Conservation (phyloP, 805 yeast genomes). For the Nakazawaea peltata region DNA sequence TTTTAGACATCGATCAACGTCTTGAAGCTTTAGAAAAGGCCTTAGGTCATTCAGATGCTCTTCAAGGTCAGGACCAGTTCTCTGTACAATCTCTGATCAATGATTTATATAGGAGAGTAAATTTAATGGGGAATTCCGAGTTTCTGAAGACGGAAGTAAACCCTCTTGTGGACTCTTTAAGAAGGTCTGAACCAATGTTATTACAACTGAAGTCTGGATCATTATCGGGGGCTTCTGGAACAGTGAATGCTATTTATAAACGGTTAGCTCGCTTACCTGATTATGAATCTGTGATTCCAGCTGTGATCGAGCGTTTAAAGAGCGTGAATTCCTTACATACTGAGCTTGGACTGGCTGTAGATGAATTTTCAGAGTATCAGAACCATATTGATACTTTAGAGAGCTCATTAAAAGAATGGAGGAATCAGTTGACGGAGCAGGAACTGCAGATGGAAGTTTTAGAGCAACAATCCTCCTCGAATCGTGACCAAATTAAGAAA, state of each 20-base stretch:
- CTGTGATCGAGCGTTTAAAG: constrained; percentile 14
- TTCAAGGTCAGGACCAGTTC: not conserved
- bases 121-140: constrained; percentile 14
- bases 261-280: constrained; percentile 15
- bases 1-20: constrained; percentile 11
- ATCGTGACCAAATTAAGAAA: constrained; percentile 8
- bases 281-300: constrained; percentile 12
- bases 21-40: constrained; percentile 11
- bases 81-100: constrained; percentile 18
- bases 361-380: constrained; percentile 12
- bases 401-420: constrained; percentile 15
- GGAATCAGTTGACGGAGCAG: constrained; percentile 14
- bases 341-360: constrained; percentile 6
- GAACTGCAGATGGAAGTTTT: constrained; percentile 12
- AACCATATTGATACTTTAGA: constrained; percentile 14
- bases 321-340: constrained; percentile 12
- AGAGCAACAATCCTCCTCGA: constrained; percentile 9
- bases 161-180: constrained; percentile 11
- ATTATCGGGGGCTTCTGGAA: not conserved
- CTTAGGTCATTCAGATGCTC: constrained; percentile 10
- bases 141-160: constrained; percentile 12
- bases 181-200: constrained; percentile 7
- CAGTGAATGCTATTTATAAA: constrained; percentile 11
- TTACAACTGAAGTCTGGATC: not conserved
- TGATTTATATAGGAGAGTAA: constrained; percentile 18